Percentiles rank a stretch among this genome's conserved stretches.
These are phyloP conservation scores for Amanita fuliginea DNA, from an alignment of 768 basidiomycete species.

Conservation along the genomic window DNA sequence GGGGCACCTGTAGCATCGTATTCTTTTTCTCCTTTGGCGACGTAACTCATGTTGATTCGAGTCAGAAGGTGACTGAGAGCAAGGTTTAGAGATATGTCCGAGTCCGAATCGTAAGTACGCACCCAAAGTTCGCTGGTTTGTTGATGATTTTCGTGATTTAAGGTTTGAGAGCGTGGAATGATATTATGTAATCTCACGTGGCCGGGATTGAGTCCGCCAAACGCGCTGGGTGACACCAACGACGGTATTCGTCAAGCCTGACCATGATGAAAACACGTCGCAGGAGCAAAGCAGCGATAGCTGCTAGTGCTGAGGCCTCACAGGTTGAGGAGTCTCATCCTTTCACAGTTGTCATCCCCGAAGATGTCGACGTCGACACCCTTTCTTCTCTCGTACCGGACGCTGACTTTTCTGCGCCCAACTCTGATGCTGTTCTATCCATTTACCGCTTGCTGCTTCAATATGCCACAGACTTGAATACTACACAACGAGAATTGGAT, in stretches of 20 bases:
- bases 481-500: slow-evolving; percentile 53
- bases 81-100: neutral
- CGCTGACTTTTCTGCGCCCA: slow-evolving; percentile 40
- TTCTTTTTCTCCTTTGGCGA: slow-evolving; percentile 97
- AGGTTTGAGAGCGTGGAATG: slow-evolving; percentile 20
- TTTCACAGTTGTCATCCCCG: slow-evolving; percentile 41
- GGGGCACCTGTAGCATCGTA: slow-evolving; percentile 88
- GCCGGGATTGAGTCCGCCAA: neutral
- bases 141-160: slow-evolving; percentile 27
- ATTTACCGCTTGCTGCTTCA: slow-evolving; percentile 53
- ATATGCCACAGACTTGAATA: slow-evolving; percentile 45
- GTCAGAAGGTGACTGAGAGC: slow-evolving; percentile 70
- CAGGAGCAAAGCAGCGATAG: slow-evolving; percentile 45
- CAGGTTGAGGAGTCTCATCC: slow-evolving; percentile 23
- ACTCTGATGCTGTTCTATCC: slow-evolving; percentile 46
- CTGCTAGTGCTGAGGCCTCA: slow-evolving; percentile 18
- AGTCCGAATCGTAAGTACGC: slow-evolving; percentile 13
- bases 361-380: slow-evolving; percentile 54
- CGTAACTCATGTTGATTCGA: slow-evolving; percentile 84
- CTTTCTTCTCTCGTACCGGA: slow-evolving; percentile 55
- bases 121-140: slow-evolving; percentile 38
- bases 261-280: slow-evolving; percentile 44
- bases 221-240: slow-evolving; percentile 24
- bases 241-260: slow-evolving; percentile 12
- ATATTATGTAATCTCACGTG: slow-evolving; percentile 22